Evolutionary conservation across 768 basidiomycete genomes (phyloP).

Genomic region (Leccinum arenicola): DNA sequence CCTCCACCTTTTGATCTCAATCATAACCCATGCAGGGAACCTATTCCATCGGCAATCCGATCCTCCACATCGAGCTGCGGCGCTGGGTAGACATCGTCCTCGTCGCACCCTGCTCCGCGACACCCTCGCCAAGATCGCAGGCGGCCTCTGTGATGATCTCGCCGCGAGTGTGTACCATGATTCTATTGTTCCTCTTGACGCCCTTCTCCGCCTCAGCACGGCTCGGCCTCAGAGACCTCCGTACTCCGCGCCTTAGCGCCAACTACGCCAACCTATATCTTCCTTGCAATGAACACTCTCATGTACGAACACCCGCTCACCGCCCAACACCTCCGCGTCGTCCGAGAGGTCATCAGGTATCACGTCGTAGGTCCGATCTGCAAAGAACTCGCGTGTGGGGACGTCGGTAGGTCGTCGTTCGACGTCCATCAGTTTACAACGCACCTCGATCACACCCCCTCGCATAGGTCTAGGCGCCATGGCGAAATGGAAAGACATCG

Average conservation of each 20-base stretch:
- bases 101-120: conserved; percentile 93
- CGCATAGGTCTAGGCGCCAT: conserved; percentile 83
- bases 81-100: conserved; percentile 96
- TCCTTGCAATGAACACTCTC: conserved; percentile 98
- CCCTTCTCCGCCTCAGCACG: neutral
- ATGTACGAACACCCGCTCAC: conserved; percentile 98
- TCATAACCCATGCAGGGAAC: conserved; percentile 44
- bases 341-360: conserved; percentile 77
- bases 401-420: conserved; percentile 58
- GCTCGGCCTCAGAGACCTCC: conserved; percentile 49
- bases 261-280: conserved; percentile 82
- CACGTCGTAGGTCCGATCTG: conserved; percentile 83
- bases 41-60: conserved; percentile 83
- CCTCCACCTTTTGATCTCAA: neutral
- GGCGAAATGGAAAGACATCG: conserved; percentile 94
- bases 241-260: conserved; percentile 83
- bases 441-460: neutral
- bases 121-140: conserved; percentile 92
- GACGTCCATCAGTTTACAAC: neutral
- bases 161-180: conserved; percentile 40
- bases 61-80: conserved; percentile 92
- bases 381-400: conserved; percentile 88
- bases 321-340: conserved; percentile 68
- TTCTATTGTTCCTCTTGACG: neutral
- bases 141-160: conserved; percentile 88